These are phyloP conservation scores for Linum lewisii DNA, from an alignment of 345 rosid species.

Conservation along the genomic window DNA sequence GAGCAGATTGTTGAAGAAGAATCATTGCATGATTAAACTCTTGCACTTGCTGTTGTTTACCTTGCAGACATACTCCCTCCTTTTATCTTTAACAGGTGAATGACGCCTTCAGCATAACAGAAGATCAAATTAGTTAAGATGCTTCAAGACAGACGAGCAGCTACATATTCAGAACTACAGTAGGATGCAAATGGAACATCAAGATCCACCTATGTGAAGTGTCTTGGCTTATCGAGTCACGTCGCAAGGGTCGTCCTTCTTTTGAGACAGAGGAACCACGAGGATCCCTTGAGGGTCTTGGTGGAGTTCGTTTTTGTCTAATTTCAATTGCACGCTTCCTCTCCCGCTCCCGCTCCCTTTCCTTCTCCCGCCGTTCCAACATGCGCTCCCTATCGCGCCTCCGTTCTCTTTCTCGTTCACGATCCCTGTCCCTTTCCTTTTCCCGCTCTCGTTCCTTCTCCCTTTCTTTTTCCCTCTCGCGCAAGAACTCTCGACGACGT, in stretches of 20 bases:
- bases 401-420: conserved; percentile 24
- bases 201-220: conserved; percentile 86
- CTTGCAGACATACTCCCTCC: conserved; percentile 98
- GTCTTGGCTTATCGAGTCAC: conserved; percentile 69
- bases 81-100: conserved; percentile 84
- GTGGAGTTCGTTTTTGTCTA: conserved; percentile 63
- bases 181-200: conserved; percentile 54
- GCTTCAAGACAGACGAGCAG: conserved; percentile 42
- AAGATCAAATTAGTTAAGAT: conserved; percentile 68
- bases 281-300: conserved; percentile 53
- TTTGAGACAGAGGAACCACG: conserved; percentile 62
- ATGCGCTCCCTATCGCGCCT: conserved; percentile 56
- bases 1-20: conserved; percentile 23
- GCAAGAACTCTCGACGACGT: conserved; percentile 63
- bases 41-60: conserved; percentile 44
- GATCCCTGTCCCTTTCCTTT: conserved; percentile 38
- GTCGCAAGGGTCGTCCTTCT: conserved; percentile 48
- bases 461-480: conserved; percentile 73
- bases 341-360: conserved; percentile 68
- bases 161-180: conserved; percentile 58
- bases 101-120: conserved; percentile 98
- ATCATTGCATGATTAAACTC: conserved; percentile 42
- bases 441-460: conserved; percentile 5
- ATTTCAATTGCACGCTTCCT: conserved; percentile 55
- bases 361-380: conserved; percentile 66